Percentiles rank a stretch among this genome's conserved stretches.
Conservation (phyloP, 163 green algal genomes). For the Chloromonas sp. region DNA sequence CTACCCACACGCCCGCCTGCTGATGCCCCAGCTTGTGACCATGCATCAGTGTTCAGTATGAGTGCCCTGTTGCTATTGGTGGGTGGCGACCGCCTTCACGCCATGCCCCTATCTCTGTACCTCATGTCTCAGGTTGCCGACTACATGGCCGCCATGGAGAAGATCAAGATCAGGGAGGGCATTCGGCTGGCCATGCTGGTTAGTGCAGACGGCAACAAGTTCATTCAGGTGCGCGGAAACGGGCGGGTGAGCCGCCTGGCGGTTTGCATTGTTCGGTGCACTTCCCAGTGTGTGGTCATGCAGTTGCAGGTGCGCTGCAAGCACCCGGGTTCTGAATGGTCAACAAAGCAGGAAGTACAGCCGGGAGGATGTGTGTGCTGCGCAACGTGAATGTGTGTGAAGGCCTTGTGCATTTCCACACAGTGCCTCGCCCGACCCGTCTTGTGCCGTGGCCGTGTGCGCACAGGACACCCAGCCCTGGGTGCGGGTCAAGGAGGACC, state of each 20-base stretch:
- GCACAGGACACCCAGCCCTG: slow-evolving; percentile 80
- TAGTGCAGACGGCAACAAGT: slow-evolving; percentile 81
- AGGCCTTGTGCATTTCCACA: neutral
- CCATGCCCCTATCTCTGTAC: too few species aligned
- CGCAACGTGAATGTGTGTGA: too few species aligned
- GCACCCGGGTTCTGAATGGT: neutral
- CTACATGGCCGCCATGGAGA: slow-evolving; percentile 67
- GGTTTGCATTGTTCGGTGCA: neutral
- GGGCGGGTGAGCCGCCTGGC: neutral
- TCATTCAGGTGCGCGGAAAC: slow-evolving; percentile 63
- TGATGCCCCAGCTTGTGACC: too few species aligned
- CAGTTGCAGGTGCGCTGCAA: neutral
- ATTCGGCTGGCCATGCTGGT: slow-evolving; percentile 76
- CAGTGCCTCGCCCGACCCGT: neutral
- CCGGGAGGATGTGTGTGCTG: too few species aligned
- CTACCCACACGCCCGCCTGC: too few species aligned
- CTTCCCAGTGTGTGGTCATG: neutral
- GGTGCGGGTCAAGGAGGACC: slow-evolving; percentile 64
- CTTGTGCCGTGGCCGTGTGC: neutral
- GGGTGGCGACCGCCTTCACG: too few species aligned
- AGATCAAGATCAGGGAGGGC: slow-evolving; percentile 79
- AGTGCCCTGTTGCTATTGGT: too few species aligned
- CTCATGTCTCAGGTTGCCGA: slow-evolving; percentile 36
- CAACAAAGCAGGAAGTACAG: too few species aligned
- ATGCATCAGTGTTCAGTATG: too few species aligned